phyloP scores from a whole-genome alignment of 495 filamentous ascomycete species.

The Penicillium mononematosum region DNA sequence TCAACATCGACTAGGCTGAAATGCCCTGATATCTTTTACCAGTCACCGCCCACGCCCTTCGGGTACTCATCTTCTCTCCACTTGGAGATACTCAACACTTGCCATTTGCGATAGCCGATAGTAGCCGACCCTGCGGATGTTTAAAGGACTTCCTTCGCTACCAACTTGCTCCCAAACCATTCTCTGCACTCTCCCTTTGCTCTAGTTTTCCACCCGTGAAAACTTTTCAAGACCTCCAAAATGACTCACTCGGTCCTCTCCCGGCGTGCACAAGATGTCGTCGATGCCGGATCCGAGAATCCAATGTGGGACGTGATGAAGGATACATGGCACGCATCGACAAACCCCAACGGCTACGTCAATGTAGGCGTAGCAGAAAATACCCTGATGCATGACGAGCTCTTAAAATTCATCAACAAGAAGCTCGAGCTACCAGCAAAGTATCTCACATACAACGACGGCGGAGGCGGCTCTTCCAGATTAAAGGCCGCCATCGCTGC shows the following conservation, averaged over 20 bases:
- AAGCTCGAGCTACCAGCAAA: constrained; percentile 33
- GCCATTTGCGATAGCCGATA: neutral
- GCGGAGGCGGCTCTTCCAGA: constrained; percentile 31
- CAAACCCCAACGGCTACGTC: constrained; percentile 37
- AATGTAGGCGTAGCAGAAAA: constrained; percentile 45
- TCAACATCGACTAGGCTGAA: neutral
- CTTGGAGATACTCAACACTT: neutral
- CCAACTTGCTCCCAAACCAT: neutral
- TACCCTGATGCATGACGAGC: constrained; percentile 37
- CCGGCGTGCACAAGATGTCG: constrained; percentile 21
- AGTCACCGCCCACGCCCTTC: neutral
- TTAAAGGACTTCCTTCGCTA: neutral
- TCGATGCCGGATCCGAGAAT: constrained; percentile 12
- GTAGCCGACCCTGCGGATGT: neutral
- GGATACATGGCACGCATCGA: constrained; percentile 24
- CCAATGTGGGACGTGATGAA: constrained; percentile 30
- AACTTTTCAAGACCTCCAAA: neutral
- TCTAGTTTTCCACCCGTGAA: neutral
- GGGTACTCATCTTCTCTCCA: neutral
- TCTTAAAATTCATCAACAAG: constrained; percentile 33
- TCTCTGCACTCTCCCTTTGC: neutral
- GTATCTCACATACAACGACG: constrained; percentile 47
- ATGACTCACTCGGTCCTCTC: constrained; percentile 20
- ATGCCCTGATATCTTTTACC: no score
- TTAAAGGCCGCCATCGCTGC: constrained; percentile 44